These are phyloP conservation scores for Aleurites moluccanus DNA, from an alignment of 441 rosid genomes.

Conservation along the genomic window DNA sequence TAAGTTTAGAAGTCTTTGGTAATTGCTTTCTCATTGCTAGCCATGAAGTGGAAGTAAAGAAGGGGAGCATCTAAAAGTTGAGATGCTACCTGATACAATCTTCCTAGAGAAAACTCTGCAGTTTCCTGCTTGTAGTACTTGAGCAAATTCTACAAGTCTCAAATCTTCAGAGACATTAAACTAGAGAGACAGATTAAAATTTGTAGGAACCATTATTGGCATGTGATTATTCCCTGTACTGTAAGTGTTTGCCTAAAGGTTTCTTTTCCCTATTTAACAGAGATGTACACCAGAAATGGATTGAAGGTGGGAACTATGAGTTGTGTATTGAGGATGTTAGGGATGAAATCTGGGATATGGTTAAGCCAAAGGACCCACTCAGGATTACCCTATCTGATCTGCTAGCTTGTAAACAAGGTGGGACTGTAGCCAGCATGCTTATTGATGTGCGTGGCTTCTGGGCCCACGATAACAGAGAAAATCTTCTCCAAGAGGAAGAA, in stretches of 20 bases:
- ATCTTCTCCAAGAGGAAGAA: constrained; percentile 97
- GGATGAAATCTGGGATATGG: constrained; percentile 99
- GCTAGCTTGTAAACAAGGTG: constrained; percentile 91
- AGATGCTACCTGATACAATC: constrained; percentile 92
- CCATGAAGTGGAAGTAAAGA: constrained; percentile 77
- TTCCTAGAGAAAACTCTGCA: constrained; percentile 80
- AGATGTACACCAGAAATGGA: constrained; percentile 99
- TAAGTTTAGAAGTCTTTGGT: background rate
- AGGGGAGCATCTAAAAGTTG: constrained; percentile 76
- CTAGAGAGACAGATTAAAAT: background rate
- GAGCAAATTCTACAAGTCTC: constrained; percentile 76
- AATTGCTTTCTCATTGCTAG: background rate
- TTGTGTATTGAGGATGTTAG: constrained; percentile 94
- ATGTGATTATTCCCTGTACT: background rate
- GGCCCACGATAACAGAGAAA: constrained; percentile 99
- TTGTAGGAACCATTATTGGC: background rate
- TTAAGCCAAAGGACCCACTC: constrained; percentile 83
- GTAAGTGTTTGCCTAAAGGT: background rate
- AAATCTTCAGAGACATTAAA: constrained; percentile 50
- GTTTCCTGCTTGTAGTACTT: constrained; percentile 79
- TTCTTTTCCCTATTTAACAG: constrained; percentile 39
- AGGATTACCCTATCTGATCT: constrained; percentile 70
- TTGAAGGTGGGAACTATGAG: constrained; percentile 98
- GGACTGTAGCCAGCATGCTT: constrained; percentile 96
- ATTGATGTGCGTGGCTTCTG: constrained; percentile 97